Evolutionary conservation across 805 yeast genomes (phyloP).

Genomic region (Barnettozyma pratensis): DNA sequence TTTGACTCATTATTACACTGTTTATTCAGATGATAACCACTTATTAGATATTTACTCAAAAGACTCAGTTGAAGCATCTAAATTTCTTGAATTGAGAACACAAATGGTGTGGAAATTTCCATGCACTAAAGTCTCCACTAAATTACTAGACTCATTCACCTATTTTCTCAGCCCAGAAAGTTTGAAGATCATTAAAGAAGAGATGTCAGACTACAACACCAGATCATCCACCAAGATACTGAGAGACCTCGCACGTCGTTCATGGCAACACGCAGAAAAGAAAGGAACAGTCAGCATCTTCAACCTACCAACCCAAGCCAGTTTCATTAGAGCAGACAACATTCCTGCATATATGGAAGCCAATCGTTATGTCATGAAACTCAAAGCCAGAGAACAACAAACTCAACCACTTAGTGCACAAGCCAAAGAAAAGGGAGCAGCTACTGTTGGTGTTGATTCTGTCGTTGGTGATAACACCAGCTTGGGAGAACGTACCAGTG

Average conservation of each 20-base stretch:
- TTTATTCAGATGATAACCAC: conserved; percentile 48
- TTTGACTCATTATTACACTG: conserved; percentile 61
- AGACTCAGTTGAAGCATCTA: conserved; percentile 63
- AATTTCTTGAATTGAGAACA: conserved; percentile 71
- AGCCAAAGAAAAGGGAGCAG: conserved; percentile 48
- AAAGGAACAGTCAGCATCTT: conserved; percentile 65
- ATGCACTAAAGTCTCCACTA: conserved; percentile 68
- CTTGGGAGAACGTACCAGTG: conserved; percentile 78
- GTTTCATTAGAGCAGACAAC: conserved; percentile 74
- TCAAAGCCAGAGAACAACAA: conserved; percentile 42
- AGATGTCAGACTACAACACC: conserved; percentile 23
- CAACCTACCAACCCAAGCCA: conserved; percentile 61
- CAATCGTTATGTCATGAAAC: conserved; percentile 69
- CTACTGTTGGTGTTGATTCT: conserved; percentile 86
- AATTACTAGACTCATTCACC: conserved; percentile 68
- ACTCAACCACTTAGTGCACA: conserved; percentile 16
- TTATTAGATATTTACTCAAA: conserved; percentile 70
- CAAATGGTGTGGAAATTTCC: conserved; percentile 91
- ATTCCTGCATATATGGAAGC: conserved; percentile 85
- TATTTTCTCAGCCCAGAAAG: conserved; percentile 56
- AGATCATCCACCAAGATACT: conserved; percentile 62
- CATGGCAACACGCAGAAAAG: conserved; percentile 72
- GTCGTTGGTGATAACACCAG: conserved; percentile 62
- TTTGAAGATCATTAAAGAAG: conserved; percentile 41
- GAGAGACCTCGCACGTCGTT: conserved; percentile 83